Base-by-base conservation (phyloP, 208 protist species). In the Trypanosoma lewisi region DNA sequence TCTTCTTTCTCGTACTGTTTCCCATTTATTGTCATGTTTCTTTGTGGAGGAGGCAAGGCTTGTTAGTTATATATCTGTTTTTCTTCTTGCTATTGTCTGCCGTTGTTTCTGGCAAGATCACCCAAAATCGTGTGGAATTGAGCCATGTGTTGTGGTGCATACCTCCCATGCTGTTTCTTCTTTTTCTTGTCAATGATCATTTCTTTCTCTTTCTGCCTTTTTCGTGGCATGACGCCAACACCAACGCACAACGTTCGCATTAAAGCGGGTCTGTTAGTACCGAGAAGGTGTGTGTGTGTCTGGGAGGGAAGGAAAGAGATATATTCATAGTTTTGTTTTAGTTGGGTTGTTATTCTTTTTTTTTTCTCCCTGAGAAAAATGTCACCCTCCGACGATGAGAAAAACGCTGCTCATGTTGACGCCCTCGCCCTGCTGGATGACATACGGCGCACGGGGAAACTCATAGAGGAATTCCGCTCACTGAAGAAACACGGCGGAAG, bases 401-500 rank as follows among this genome's bases (percentile, higher is more conserved):
- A 57, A 47, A 17, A 36, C 7, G 42, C 61, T 4, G 49, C 25
- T 49, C 55, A 47, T 25, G 33, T 49, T 53, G 53, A 60, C 33
- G 57, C 59, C n/a, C 45, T 63, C 62, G 55, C 77, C 17, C 54
- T 85, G 19, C 59, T 85, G 42, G 67, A 66, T 4, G 69, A 77
- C 44, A 82, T 85, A 50, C 45, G 67, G 30, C 60, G 71, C 41
- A 85, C 75, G 2, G 63, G 69, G 27, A 39, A 70, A 23, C 67
- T 85, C 8, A 63, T 85, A 36, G 64, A 69, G 31, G 67, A 64
- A 25, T 77, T 82, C 21, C 57, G 72, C 9, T 51, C 37, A 4
- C 34, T 85, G 19, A 85, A 85, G 36, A 72, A 79, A 31, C 45
- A 70, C 8, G 78, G 78, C 23, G 78, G 67, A 19, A 71, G 67